Evolutionary conservation across 106 monocot species (phyloP), one percentile per base, ranked within the genome.

Genomic region (Dioscorea alata): DNA sequence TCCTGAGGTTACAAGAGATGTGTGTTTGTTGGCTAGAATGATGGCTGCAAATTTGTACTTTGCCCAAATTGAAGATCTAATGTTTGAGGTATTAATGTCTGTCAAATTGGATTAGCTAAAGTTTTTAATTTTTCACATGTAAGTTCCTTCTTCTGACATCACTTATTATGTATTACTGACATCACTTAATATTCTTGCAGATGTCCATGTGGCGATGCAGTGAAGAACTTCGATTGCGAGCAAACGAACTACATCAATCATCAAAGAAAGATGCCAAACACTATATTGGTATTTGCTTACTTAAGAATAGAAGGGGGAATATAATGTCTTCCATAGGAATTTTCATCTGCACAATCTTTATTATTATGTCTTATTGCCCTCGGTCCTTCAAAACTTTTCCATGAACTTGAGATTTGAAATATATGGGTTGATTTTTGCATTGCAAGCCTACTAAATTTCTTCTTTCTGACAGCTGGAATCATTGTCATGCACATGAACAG

Each of bases 141-240:
- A 19, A 48, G 16, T 57, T n/a, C 35, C 19, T n/a, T 57, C 19
- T 7, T 13, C 21, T 13, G 34, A 23, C 5, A 42, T 42, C 0
- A 10, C 42, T 42, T 42, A 10, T 6, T 2, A 42, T 42, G 42
- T 42, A 42, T 34, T 56, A 2, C 56, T 57, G 12, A 48, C 13
- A 51, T 19, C 15, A 65, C 66, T 51, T 12, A 68, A n/a, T 53
- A 72, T 50, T 66, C 23, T 49, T 71, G 23, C 73, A 97, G 96
- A 77, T 97, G 49, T 97, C 96, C n/a, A 97, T 97, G 96, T 97
- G 96, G 96, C 96, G 96, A 15, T 89, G 92, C 69, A 89, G 67
- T 69, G 84, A 89, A 67, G 96, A 92, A 63, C 92, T 97, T 57
- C 72, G 86, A 64, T 48, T 68, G 1, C 79, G 84, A 60, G 96